phyloP scores from a whole-genome alignment of 129 eudicot genomes.

The Arctium minus region DNA sequence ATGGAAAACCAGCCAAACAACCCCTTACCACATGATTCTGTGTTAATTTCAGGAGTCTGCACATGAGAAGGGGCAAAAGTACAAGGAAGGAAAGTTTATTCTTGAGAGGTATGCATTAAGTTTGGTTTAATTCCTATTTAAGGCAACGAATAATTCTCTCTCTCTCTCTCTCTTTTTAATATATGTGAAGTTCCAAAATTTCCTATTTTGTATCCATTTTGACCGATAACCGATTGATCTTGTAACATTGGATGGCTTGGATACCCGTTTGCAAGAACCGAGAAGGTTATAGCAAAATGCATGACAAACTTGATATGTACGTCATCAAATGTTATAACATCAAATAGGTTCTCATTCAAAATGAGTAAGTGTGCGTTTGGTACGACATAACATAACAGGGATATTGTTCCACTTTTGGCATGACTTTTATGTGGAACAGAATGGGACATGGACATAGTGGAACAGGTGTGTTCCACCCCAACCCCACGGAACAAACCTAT shows the following conservation, averaged over 20 bases:
- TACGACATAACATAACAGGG: no score
- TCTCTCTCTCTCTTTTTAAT: neutral
- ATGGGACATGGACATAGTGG: no score
- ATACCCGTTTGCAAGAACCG: neutral
- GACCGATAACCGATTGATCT: neutral
- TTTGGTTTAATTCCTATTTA: neutral
- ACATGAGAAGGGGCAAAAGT: slow-evolving; percentile 56
- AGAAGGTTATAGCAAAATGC: neutral
- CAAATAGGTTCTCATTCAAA: neutral
- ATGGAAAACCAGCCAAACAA: no score
- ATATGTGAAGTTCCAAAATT: neutral
- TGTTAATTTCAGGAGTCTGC: slow-evolving; percentile 59
- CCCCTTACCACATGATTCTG: neutral
- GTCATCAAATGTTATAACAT: neutral
- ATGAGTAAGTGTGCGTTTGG: neutral
- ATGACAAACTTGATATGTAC: neutral
- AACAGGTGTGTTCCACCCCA: no score
- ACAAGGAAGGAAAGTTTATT: slow-evolving; percentile 80
- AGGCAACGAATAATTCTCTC: neutral
- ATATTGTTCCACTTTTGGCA: no score
- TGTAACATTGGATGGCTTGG: neutral
- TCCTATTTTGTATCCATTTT: neutral
- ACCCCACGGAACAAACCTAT: no score
- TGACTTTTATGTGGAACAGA: no score
- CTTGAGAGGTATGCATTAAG: slow-evolving; percentile 50